These are phyloP conservation scores for Casaregolazyma lundiana DNA, from an alignment of 1,139 yeast genomes.

Conservation along the genomic window DNA sequence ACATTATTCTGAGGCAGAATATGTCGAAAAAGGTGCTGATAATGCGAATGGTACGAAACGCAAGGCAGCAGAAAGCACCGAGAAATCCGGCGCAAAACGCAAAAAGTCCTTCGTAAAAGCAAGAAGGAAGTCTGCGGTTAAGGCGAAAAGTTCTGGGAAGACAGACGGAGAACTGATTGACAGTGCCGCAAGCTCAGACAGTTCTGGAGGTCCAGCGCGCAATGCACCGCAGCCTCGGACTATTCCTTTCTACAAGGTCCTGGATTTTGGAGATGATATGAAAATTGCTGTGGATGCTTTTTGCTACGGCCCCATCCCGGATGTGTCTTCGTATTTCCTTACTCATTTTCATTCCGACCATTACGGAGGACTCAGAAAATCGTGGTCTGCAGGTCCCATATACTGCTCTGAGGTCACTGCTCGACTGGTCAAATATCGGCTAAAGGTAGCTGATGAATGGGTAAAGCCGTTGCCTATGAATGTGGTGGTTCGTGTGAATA, in stretches of 20 bases:
- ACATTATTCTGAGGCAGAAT: not conserved
- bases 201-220: not conserved
- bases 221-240: slow-evolving; percentile 1
- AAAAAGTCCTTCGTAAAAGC: not conserved
- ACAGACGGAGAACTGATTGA: not conserved
- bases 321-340: slow-evolving; percentile 31
- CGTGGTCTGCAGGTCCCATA: slow-evolving; percentile 66
- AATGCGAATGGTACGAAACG: not conserved
- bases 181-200: not conserved
- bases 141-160: not conserved
- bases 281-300: slow-evolving; percentile 39
- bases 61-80: not conserved
- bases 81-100: not conserved
- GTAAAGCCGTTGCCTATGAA: slow-evolving; percentile 47
- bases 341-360: slow-evolving; percentile 90
- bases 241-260: slow-evolving; percentile 33
- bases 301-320: slow-evolving; percentile 35
- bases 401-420: slow-evolving; percentile 72
- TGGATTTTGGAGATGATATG: slow-evolving; percentile 26
- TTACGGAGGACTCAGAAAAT: slow-evolving; percentile 75
- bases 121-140: not conserved
- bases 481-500: slow-evolving; percentile 31
- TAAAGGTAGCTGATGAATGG: slow-evolving; percentile 52
- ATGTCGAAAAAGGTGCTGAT: not conserved
- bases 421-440: slow-evolving; percentile 47